Percentiles rank a stretch among this genome's conserved stretches.
Evolutionary conservation across 352 stramenopile species (phyloP).

Genomic region (Phytophthora europaea): DNA sequence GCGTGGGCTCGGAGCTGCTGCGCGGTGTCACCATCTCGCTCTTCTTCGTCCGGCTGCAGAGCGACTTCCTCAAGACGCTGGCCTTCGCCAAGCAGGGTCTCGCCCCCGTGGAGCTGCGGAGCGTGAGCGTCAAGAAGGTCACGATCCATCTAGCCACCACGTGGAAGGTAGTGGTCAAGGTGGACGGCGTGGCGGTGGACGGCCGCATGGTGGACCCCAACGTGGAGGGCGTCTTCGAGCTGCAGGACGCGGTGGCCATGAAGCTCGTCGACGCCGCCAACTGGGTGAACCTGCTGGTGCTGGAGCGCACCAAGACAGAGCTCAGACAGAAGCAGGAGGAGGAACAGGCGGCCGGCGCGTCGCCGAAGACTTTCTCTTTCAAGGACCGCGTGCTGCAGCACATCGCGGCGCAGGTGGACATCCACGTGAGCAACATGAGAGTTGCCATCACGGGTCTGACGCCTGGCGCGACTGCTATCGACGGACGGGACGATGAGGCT

Average conservation of each 20-base stretch:
- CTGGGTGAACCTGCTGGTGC: conserved; percentile 47
- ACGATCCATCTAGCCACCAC: conserved; percentile 58
- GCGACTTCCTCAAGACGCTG: conserved; percentile 64
- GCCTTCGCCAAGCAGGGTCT: conserved; percentile 69
- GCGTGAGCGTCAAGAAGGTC: conserved; percentile 53
- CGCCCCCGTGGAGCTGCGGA: conserved; percentile 51
- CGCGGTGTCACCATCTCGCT: conserved; percentile 63
- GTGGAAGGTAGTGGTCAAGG: conserved; percentile 64
- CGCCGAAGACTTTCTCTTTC: conserved; percentile 54
- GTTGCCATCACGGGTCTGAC: conserved; percentile 49
- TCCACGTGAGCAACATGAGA: conserved; percentile 57
- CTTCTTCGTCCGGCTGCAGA: conserved; percentile 62
- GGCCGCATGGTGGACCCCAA: conserved; percentile 59
- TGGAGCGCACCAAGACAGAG: conserved; percentile 50
- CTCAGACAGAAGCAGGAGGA: conserved; percentile 42
- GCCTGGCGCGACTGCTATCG: conserved; percentile 31
- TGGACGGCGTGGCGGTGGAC: conserved; percentile 59
- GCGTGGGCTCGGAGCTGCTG: conserved; percentile 27
- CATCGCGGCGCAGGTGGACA: conserved; percentile 67
- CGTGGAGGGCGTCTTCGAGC: conserved; percentile 45
- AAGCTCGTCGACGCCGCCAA: conserved; percentile 56
- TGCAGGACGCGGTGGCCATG: conserved; percentile 66
- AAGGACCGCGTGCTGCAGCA: conserved; percentile 74
- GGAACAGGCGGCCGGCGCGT: conserved; percentile 13
- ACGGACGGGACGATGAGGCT: conserved; percentile 36